phyloP scores from a whole-genome alignment of 371 early-diverging fungal genomes.

The Mycotypha africana region DNA sequence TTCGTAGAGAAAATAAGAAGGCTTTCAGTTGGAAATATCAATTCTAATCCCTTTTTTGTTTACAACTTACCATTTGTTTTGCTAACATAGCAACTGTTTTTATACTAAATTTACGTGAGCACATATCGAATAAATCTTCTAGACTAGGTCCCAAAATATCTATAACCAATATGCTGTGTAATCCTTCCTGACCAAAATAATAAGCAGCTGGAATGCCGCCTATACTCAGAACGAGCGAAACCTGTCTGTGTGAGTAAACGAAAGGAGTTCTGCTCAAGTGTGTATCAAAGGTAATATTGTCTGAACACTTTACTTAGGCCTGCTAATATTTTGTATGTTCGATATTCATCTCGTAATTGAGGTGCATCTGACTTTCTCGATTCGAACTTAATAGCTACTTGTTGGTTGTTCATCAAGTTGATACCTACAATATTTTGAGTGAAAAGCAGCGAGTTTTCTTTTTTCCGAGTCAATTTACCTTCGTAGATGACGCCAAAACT shows the following conservation, averaged over 20 bases:
- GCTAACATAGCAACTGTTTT: slow-evolving; percentile 95
- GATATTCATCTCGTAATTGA: slow-evolving; percentile 88
- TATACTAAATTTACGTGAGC: slow-evolving; percentile 81
- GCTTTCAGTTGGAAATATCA: not conserved
- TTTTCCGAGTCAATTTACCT: slow-evolving; percentile 73
- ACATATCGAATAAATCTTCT: slow-evolving; percentile 95
- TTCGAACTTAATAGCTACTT: slow-evolving; percentile 93
- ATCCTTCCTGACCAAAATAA: slow-evolving; percentile 94
- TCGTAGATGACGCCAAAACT: too few species aligned
- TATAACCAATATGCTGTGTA: slow-evolving; percentile 92
- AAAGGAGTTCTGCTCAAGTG: not conserved
- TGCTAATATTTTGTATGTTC: slow-evolving; percentile 83
- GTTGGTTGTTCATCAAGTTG: slow-evolving; percentile 76
- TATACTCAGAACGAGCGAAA: slow-evolving; percentile 13
- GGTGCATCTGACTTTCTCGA: slow-evolving; percentile 92
- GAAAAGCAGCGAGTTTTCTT: too few species aligned
- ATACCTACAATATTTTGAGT: too few species aligned
- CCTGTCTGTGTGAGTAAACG: not conserved
- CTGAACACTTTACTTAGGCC: slow-evolving; percentile 59
- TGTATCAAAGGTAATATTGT: not conserved
- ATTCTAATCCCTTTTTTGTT: not conserved
- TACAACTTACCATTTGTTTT: slow-evolving; percentile 77
- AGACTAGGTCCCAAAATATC: slow-evolving; percentile 94
- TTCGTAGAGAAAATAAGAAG: slow-evolving; percentile 40
- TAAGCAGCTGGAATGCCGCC: slow-evolving; percentile 84